These are phyloP conservation scores for Microdochium bolleyi DNA, from an alignment of 2,329 filamentous ascomycete species.

Conservation along the genomic window DNA sequence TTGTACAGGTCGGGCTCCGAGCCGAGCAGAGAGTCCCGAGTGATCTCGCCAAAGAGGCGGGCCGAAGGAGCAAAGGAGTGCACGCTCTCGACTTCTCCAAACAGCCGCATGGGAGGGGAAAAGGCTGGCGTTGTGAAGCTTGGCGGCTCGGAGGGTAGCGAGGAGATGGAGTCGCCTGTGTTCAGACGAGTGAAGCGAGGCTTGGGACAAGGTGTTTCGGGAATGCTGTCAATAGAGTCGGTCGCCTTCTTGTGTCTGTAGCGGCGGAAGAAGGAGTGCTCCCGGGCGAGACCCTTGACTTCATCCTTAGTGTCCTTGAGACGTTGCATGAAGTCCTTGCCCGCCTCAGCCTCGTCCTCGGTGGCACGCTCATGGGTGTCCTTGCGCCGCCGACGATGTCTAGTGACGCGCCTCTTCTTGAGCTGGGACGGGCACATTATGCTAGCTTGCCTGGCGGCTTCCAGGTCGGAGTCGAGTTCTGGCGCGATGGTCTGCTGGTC, in stretches of 20 bases:
- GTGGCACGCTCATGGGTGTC: slow-evolving; percentile 12
- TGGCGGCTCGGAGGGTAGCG: slow-evolving; percentile 8
- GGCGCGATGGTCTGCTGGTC: slow-evolving; percentile 16
- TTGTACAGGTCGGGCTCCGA: slow-evolving; percentile 20
- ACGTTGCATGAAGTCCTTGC: slow-evolving; percentile 5
- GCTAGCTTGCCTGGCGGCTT: slow-evolving; percentile 22
- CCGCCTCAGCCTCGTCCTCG: slow-evolving; percentile 9
- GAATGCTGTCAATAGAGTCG: slow-evolving; percentile 9
- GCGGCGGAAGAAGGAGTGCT: neutral
- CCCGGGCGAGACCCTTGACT: neutral
- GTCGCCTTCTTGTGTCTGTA: slow-evolving; percentile 10
- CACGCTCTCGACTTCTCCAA: slow-evolving; percentile 20
- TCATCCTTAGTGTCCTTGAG: slow-evolving; percentile 3
- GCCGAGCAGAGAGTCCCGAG: slow-evolving; percentile 7
- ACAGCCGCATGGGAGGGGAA: slow-evolving; percentile 14
- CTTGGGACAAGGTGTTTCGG: slow-evolving; percentile 12
- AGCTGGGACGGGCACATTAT: slow-evolving; percentile 19
- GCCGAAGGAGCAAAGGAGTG: slow-evolving; percentile 7
- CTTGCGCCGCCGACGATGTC: slow-evolving; percentile 22
- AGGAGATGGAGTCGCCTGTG: slow-evolving; percentile 8
- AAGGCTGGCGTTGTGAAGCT: slow-evolving; percentile 13
- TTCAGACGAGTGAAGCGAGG: slow-evolving; percentile 4
- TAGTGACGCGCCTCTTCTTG: slow-evolving; percentile 26
- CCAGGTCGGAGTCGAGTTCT: slow-evolving; percentile 20
- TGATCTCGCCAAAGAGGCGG: slow-evolving; percentile 5